Conservation (phyloP, 805 yeast genomes). For the Vanderwaltozyma verrucispora region DNA sequence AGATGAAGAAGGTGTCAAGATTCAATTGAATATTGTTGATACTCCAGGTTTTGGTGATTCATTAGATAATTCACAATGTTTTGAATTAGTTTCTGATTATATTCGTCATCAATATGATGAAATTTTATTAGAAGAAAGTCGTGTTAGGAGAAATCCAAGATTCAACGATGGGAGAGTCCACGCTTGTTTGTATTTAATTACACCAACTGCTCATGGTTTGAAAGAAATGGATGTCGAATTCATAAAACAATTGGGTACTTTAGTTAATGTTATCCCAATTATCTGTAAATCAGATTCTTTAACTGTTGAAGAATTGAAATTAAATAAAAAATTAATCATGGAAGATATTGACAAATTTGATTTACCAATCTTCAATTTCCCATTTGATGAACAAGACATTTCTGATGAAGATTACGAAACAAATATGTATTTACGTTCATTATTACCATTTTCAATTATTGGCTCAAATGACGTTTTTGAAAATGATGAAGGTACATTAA, state of each 20-base stretch:
- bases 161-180: constrained; percentile 80
- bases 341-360: constrained; percentile 66
- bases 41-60: constrained; percentile 80
- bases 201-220: constrained; percentile 77
- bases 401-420: constrained; percentile 59
- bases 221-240: constrained; percentile 68
- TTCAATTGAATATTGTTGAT: constrained; percentile 63
- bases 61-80: constrained; percentile 55
- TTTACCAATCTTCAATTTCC: constrained; percentile 67
- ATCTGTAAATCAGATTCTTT: constrained; percentile 80
- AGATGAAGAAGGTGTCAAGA: constrained; percentile 78
- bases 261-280: constrained; percentile 79
- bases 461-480: constrained; percentile 57
- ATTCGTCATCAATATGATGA: constrained; percentile 77
- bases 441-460: constrained; percentile 58
- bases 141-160: constrained; percentile 76
- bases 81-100: constrained; percentile 64
- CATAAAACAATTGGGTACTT: constrained; percentile 66
- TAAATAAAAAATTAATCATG: constrained; percentile 62
- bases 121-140: constrained; percentile 66
- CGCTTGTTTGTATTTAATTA: constrained; percentile 62
- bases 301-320: constrained; percentile 63
- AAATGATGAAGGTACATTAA: constrained; percentile 30
- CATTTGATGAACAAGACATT: constrained; percentile 42
- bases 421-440: constrained; percentile 50